These are phyloP conservation scores for Raphanus hybrid DNA, from an alignment of 441 rosid species.

Conservation along the genomic window DNA sequence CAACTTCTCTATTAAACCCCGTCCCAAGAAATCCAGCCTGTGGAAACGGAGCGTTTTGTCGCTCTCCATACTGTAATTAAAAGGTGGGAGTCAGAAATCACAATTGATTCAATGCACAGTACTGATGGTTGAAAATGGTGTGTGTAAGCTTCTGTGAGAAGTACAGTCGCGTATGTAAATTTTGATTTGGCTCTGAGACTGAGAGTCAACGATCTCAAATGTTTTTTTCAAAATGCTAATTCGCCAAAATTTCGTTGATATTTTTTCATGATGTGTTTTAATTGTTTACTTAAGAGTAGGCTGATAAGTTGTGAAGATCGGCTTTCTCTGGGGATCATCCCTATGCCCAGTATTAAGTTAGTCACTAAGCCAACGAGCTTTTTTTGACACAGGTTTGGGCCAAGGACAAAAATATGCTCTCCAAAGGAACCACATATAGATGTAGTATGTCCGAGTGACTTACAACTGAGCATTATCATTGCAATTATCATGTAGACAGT, in stretches of 20 bases:
- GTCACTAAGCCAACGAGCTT: neutral
- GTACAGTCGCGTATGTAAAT: neutral
- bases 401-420: neutral
- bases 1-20: conserved; percentile 64
- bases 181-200: conserved; percentile 18
- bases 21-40: conserved; percentile 45
- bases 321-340: neutral
- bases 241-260: neutral
- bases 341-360: neutral
- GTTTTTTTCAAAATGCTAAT: conserved; percentile 1
- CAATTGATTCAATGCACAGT: neutral
- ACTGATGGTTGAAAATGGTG: conserved; percentile 18
- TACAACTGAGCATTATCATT: neutral
- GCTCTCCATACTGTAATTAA: conserved; percentile 49
- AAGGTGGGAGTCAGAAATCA: neutral
- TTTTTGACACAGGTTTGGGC: neutral
- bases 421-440: neutral
- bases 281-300: neutral
- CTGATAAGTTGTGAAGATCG: neutral
- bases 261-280: neutral
- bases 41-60: conserved; percentile 63
- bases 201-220: conserved; percentile 6
- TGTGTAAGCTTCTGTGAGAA: conserved; percentile 21
- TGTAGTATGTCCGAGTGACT: neutral
- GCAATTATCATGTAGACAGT: neutral